Evolutionary conservation across 768 basidiomycete genomes (phyloP).

Genomic region (Suillus plorans): DNA sequence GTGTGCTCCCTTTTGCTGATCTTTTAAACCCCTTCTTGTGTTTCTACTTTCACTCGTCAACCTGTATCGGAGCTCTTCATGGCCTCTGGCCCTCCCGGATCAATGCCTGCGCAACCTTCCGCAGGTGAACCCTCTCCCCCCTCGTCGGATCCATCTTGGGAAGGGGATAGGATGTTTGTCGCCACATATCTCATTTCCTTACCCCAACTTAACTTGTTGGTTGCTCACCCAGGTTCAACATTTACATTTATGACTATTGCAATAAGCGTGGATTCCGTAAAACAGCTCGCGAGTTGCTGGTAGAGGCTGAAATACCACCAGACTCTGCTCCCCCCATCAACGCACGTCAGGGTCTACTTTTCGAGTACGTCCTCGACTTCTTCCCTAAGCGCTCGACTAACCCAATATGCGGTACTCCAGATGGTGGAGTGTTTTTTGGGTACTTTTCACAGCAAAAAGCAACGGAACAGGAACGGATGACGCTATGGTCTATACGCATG

Average conservation of each 20-base stretch:
- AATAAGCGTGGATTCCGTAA: conserved; percentile 74
- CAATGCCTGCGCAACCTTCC: conserved; percentile 20
- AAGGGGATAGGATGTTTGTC: conserved; percentile 81
- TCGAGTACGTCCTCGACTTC: conserved; percentile 55
- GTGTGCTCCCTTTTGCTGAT: conserved; percentile 4
- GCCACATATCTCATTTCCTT: conserved; percentile 9
- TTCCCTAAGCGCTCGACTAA: conserved; percentile 1
- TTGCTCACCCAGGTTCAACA: conserved; percentile 67
- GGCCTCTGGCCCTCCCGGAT: conserved; percentile 22
- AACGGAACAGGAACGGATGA: conserved; percentile 66
- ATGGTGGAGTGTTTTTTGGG: conserved; percentile 93
- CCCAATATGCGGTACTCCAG: conserved; percentile 34
- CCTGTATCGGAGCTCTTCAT: conserved; percentile 11
- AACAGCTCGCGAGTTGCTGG: conserved; percentile 65
- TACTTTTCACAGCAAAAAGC: conserved; percentile 79
- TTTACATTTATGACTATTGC: conserved; percentile 88
- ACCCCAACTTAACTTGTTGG: conserved; percentile 10
- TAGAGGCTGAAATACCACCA: conserved; percentile 63
- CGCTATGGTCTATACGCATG: conserved; percentile 70
- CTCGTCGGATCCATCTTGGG: conserved; percentile 60
- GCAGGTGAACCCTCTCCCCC: conserved; percentile 12
- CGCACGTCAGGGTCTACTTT: conserved; percentile 78
- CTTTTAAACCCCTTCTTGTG: neutral
- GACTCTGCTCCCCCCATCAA: conserved; percentile 77
- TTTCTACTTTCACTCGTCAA: neutral